A percentile compares a stretch with the other conserved stretches of the same genome.
phyloP scores from a whole-genome alignment of 805 yeast genomes.

The Maudiozyma saulgeensis region DNA sequence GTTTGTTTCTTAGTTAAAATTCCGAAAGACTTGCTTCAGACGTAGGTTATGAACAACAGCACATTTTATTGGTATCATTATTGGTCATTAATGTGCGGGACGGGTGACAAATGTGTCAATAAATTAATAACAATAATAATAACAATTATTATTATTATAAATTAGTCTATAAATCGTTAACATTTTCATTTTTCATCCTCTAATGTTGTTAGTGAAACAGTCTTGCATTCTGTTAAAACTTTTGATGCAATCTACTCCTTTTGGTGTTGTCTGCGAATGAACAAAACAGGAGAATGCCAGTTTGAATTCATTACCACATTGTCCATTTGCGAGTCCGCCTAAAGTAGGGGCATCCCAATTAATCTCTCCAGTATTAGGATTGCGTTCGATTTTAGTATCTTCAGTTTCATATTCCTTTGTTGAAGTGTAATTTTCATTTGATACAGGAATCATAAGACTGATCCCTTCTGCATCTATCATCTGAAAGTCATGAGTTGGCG shows the following conservation, averaged over 20 bases:
- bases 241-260: slow-evolving; percentile 90
- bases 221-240: slow-evolving; percentile 86
- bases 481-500: not conserved
- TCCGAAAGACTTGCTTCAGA: too few species aligned
- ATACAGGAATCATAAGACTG: not conserved
- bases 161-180: too few species aligned
- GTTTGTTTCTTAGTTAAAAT: not conserved
- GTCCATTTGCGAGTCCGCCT: slow-evolving; percentile 98
- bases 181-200: not conserved
- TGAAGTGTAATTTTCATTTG: slow-evolving; percentile 10
- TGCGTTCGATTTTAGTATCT: slow-evolving; percentile 50
- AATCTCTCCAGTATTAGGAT: slow-evolving; percentile 96
- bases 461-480: not conserved
- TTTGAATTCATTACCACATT: slow-evolving; percentile 94
- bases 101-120: too few species aligned
- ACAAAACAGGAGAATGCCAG: slow-evolving; percentile 93
- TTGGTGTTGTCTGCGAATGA: slow-evolving; percentile 88
- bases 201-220: slow-evolving; percentile 45
- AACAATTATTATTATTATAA: too few species aligned
- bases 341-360: slow-evolving; percentile 99
- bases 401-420: slow-evolving; percentile 17
- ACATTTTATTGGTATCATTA: too few species aligned
- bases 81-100: too few species aligned
- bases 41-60: too few species aligned
- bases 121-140: too few species aligned